Percentiles rank a stretch among this genome's conserved stretches.
phyloP scores from a whole-genome alignment of 352 stramenopile genomes.

The Globisporangium perplexum region DNA sequence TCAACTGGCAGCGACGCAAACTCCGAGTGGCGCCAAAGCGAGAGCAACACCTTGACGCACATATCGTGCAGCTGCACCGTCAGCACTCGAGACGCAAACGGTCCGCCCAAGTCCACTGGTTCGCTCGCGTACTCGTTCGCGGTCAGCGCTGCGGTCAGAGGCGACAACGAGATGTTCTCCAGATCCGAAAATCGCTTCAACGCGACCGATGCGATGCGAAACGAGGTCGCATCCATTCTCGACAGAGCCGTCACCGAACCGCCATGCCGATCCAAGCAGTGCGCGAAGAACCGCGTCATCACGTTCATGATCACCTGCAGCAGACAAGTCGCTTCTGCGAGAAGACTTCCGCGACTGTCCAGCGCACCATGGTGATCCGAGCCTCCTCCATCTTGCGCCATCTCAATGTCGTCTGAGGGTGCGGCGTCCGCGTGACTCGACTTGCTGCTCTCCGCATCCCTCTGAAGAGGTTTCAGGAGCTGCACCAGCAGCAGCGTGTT shows the following conservation, averaged over 20 bases:
- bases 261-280: slow-evolving; percentile 8
- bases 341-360: not conserved
- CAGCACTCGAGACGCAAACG: slow-evolving; percentile 46
- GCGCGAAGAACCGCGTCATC: slow-evolving; percentile 22
- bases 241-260: slow-evolving; percentile 13
- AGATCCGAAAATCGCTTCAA: slow-evolving; percentile 67
- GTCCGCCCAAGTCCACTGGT: slow-evolving; percentile 9
- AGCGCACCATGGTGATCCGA: too few species aligned
- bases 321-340: slow-evolving; percentile 17
- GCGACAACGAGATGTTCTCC: slow-evolving; percentile 52
- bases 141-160: slow-evolving; percentile 55
- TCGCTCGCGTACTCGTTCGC: slow-evolving; percentile 38
- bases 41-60: slow-evolving; percentile 47
- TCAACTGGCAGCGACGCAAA: slow-evolving; percentile 40
- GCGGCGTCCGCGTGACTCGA: not conserved
- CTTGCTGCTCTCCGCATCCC: slow-evolving; percentile 7
- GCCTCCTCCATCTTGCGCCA: slow-evolving; percentile 18
- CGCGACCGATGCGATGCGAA: slow-evolving; percentile 54
- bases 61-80: slow-evolving; percentile 59
- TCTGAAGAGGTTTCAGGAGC: slow-evolving; percentile 38
- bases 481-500: slow-evolving; percentile 70
- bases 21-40: slow-evolving; percentile 51
- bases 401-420: slow-evolving; percentile 22
- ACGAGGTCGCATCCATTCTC: slow-evolving; percentile 63
- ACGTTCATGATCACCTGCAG: slow-evolving; percentile 56